Evolutionary conservation across 2,329 filamentous ascomycete genomes (phyloP), one percentile per base, ranked within the genome.

Genomic region (Achaetomium macrosporum): DNA sequence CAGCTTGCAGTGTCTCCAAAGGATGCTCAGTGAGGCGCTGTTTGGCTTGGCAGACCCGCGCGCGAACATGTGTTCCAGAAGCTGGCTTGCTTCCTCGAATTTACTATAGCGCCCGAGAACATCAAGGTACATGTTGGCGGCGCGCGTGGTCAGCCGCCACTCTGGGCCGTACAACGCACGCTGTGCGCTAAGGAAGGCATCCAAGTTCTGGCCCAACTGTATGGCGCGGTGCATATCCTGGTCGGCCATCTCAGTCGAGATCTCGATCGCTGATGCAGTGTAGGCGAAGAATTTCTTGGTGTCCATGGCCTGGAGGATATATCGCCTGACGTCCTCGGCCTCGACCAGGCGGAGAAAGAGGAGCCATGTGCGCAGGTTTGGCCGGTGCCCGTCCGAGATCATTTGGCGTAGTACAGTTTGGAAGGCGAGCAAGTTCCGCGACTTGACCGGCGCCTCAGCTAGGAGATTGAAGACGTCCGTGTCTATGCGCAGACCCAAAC

Each of bases 261-360:
- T 65, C 10, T 63, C 63, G 8, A 65, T 66, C 8, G 71, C 64
- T 1, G 69, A 69, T 0, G 59, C 59, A 0, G 65, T 64, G 20
- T 70, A 66, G 8, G 68, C 61, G 39, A 79, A 66, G 45, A 78
- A 66, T 20, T 72, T 72, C 16, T 71, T 66, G 35, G 69, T 63
- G 50, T 73, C 67, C 75, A 80, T 79, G 52, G 68, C 66, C 12
- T 70, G 68, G 30, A 79, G 62, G 30, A 77, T 65, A 57, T 75
- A 72, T 20, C 71, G 70, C 47, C 71, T 69, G 46, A 75, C 71
- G n/a, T 79, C 75, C 62, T 84, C 82, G 11, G 77, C 77, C 64
- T 81, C 77, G 53, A 86, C 77, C 42, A 79, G 67, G n/a, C 68
- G 64, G 16, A 80, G 64, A 53, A 78, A 76, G 4, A 74, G 66